Evolutionary conservation across 345 rosid genomes (phyloP), one percentile per base, ranked within the genome.

Genomic region (Viola odorata): DNA sequence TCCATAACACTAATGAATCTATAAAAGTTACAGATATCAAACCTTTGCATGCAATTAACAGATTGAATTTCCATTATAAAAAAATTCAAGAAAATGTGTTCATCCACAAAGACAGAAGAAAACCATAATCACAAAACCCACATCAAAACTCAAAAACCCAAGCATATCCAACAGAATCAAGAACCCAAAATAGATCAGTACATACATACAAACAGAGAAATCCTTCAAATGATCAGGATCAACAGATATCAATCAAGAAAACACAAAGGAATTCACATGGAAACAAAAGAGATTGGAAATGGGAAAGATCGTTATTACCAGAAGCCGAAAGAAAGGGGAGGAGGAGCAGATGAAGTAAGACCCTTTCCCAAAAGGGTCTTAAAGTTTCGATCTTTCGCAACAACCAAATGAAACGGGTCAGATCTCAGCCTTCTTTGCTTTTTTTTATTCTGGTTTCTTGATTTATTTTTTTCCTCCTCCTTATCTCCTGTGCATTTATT

Each of bases 281-380:
- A 5, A 55, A 36, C 1, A 48, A 41, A 57, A 41, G 37, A 9
- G 47, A 37, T 11, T 23, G 36, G 13, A 40, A 52, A 44, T 44
- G 12, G 8, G 4, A 40, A 38, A 48, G 17, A 40, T n/a, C 17
- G 40, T 48, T 44, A 8, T 45, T 51, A 69, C 68, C 68, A 45
- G 68, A 40, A 9, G 45, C 8, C 8, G 47, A 50, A 14, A 61
- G 32, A 47, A 37, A 49, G 0, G 38, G 32, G 32, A 12, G 48
- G 32, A 3, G 56, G 53, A 55, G 56, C 50, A 48, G 45, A 37
- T 41, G 45, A 37, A 53, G 58, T 57, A 47, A 60, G 71, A 65
- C 73, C 80, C 53, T 42, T 16, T 53, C 40, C 61, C 39, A 61
- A 55, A 68, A 61, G 61, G 68, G 63, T 59, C 71, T 69, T 39